phyloP scores from a whole-genome alignment of 2,329 filamentous ascomycete species.

The Simplicillium aogashimaense region DNA sequence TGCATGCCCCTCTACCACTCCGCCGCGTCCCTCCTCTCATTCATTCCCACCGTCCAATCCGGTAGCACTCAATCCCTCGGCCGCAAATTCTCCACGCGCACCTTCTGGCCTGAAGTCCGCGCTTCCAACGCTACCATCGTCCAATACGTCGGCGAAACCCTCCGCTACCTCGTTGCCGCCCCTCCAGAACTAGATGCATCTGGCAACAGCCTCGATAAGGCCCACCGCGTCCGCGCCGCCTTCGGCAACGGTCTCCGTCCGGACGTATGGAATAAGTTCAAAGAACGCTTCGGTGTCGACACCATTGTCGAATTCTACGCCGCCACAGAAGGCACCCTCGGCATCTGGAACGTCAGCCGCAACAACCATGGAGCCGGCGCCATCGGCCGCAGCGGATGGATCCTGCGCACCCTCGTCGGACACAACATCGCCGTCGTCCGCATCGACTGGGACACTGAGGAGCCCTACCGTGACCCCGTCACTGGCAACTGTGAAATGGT shows the following conservation, averaged over 20 bases:
- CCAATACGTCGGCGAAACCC: slow-evolving; percentile 83
- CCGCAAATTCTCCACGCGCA: slow-evolving; percentile 66
- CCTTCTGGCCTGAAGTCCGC: slow-evolving; percentile 71
- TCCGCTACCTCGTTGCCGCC: slow-evolving; percentile 66
- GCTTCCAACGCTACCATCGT: slow-evolving; percentile 62
- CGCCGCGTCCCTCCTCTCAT: slow-evolving; percentile 62
- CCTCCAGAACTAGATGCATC: slow-evolving; percentile 51
- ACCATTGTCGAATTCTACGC: slow-evolving; percentile 74
- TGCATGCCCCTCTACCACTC: slow-evolving; percentile 88
- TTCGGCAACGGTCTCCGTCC: slow-evolving; percentile 81
- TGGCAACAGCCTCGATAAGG: slow-evolving; percentile 59
- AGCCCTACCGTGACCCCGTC: slow-evolving; percentile 54
- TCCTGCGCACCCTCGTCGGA: slow-evolving; percentile 47
- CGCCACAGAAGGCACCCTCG: slow-evolving; percentile 61
- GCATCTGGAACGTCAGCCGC: slow-evolving; percentile 60
- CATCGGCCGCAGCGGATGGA: slow-evolving; percentile 60
- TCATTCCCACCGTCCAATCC: slow-evolving; percentile 46
- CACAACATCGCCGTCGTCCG: slow-evolving; percentile 48
- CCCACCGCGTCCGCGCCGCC: slow-evolving; percentile 63
- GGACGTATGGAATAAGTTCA: slow-evolving; percentile 78
- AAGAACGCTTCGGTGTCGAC: slow-evolving; percentile 67
- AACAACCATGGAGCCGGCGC: slow-evolving; percentile 70
- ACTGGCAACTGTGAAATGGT: slow-evolving; percentile 60
- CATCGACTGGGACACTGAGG: slow-evolving; percentile 61
- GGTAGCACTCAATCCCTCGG: slow-evolving; percentile 63